These are phyloP conservation scores for Beta vulgaris DNA, from an alignment of 148 eudicot genomes.

Conservation along the genomic window DNA sequence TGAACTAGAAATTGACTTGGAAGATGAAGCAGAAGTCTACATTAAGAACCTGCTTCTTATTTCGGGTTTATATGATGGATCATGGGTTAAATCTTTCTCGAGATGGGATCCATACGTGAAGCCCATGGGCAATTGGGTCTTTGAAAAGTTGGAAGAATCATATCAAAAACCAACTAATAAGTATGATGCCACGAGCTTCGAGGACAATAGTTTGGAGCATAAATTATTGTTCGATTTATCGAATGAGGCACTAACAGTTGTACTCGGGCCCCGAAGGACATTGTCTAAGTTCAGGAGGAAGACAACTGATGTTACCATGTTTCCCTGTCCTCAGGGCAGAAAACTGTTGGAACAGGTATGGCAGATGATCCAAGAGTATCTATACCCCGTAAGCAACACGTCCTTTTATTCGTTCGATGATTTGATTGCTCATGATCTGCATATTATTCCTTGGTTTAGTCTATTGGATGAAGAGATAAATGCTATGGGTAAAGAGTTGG, in stretches of 20 bases:
- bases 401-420: constrained; percentile 45
- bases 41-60: constrained; percentile 68
- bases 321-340: constrained; percentile 48
- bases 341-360: constrained; percentile 59
- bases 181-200: constrained; percentile 28
- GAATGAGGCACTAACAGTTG: constrained; percentile 65
- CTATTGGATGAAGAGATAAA: constrained; percentile 56
- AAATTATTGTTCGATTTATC: constrained; percentile 62
- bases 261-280: constrained; percentile 51
- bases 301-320: constrained; percentile 29
- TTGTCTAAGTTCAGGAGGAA: constrained; percentile 50
- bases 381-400: constrained; percentile 46
- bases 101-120: constrained; percentile 76
- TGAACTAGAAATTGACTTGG: constrained; percentile 53
- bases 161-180: constrained; percentile 35
- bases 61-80: constrained; percentile 66
- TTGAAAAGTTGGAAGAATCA: constrained; percentile 70
- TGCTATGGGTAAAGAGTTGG: constrained; percentile 59
- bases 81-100: constrained; percentile 44
- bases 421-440: constrained; percentile 61
- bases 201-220: constrained; percentile 43
- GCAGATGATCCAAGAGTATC: constrained; percentile 47
- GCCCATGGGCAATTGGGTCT: constrained; percentile 53
- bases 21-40: constrained; percentile 70
- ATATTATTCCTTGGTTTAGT: constrained; percentile 51